phyloP scores from a whole-genome alignment of 441 rosid genomes.

The Erodium texanum region DNA sequence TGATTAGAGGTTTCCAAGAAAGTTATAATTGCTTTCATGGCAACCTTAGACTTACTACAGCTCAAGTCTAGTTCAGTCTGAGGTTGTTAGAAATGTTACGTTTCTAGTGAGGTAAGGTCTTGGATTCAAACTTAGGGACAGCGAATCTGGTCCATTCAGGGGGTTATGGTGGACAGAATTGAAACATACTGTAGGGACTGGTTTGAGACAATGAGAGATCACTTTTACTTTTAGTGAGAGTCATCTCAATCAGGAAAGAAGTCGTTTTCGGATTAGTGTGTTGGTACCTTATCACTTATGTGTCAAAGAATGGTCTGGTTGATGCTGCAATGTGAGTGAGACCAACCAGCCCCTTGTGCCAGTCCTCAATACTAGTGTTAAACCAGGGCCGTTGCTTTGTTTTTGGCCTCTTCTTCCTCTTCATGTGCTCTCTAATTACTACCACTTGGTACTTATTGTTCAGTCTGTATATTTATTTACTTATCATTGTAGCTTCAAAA shows the following conservation, averaged over 20 bases:
- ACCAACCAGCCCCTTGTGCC: background rate
- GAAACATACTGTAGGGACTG: background rate
- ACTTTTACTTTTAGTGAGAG: background rate
- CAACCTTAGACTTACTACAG: too few species aligned
- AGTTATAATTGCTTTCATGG: too few species aligned
- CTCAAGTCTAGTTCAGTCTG: background rate
- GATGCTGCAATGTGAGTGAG: background rate
- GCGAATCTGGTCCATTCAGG: background rate
- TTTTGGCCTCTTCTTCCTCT: background rate
- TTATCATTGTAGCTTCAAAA: too few species aligned
- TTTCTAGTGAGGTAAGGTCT: too few species aligned
- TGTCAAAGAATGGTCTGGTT: constrained; percentile 1
- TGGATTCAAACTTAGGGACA: background rate
- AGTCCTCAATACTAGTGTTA: background rate
- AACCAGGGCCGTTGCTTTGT: constrained; percentile 6
- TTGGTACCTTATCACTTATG: background rate
- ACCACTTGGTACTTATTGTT: background rate
- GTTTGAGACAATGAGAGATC: background rate
- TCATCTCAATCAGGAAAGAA: background rate
- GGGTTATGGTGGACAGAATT: background rate
- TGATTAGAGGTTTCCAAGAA: too few species aligned
- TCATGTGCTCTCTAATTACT: background rate
- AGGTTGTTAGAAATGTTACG: background rate
- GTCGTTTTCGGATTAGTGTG: background rate
- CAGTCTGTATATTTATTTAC: too few species aligned